Evolutionary conservation across 108 stramenopile genomes (phyloP).

Genomic region (Discostella stelligeroides): DNA sequence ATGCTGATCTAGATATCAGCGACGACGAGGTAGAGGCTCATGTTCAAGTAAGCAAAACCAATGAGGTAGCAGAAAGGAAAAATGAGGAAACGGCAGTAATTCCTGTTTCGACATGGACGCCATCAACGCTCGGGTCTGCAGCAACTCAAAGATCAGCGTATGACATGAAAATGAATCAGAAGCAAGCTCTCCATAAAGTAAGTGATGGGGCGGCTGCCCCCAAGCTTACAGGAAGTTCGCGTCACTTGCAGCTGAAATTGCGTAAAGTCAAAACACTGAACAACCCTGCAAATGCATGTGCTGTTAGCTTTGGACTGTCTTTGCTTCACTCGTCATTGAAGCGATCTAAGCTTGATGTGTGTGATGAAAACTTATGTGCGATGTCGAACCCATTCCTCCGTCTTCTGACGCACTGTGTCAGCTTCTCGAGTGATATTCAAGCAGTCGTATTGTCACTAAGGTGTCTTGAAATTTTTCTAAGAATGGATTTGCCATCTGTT

Average conservation of each 20-base stretch:
- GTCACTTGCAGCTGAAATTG: constrained; percentile 51
- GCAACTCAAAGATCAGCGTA: constrained; percentile 56
- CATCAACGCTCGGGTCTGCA: constrained; percentile 56
- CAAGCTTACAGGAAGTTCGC: constrained; percentile 78
- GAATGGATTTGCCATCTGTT: constrained; percentile 80
- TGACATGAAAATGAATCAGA: constrained; percentile 52
- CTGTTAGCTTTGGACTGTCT: constrained; percentile 84
- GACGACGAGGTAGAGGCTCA: constrained; percentile 55
- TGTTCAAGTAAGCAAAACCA: constrained; percentile 58
- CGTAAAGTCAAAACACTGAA: constrained; percentile 53
- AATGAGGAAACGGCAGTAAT: constrained; percentile 20
- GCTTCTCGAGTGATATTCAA: constrained; percentile 68
- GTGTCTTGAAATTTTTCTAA: constrained; percentile 77
- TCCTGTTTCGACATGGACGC: constrained; percentile 75
- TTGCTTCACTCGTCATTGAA: constrained; percentile 83
- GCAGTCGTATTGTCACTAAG: constrained; percentile 81
- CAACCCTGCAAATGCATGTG: constrained; percentile 71
- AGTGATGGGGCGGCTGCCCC: constrained; percentile 84
- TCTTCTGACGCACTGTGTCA: constrained; percentile 78
- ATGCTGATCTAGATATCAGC: constrained; percentile 43
- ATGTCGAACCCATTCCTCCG: constrained; percentile 89
- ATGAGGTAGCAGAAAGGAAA: constrained; percentile 6
- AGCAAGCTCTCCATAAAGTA: constrained; percentile 54
- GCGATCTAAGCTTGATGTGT: constrained; percentile 54
- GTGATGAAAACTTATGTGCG: constrained; percentile 42